phyloP scores from a whole-genome alignment of 176 grass and related monocot genomes.

The Aegilops speltoides region DNA sequence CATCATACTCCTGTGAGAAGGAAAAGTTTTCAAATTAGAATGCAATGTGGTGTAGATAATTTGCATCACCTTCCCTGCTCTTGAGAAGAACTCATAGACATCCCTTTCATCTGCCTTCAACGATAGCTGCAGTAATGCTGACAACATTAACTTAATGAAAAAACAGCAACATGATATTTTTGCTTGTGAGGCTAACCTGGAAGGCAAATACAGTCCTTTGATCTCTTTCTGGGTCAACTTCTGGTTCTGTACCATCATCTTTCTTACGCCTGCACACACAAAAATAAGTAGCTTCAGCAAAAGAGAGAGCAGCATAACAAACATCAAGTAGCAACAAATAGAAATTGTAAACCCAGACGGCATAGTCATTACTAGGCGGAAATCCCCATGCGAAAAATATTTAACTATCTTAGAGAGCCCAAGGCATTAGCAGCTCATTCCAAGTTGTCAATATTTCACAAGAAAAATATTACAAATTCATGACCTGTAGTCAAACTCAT shows the following conservation, averaged over 20 bases:
- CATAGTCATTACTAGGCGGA: not conserved
- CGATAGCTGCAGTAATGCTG: constrained; percentile 60
- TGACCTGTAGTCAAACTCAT: constrained; percentile 65
- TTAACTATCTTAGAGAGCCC: constrained; percentile 12
- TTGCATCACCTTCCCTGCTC: constrained; percentile 83
- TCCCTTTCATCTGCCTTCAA: constrained; percentile 96
- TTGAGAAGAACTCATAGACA: constrained; percentile 98
- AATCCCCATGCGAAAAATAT: not conserved
- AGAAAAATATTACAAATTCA: constrained; percentile 43
- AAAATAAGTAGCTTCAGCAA: not conserved
- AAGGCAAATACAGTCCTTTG: constrained; percentile 99
- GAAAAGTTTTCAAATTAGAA: not conserved
- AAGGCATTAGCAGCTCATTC: not conserved
- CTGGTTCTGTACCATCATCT: constrained; percentile 73
- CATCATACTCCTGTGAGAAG: not conserved
- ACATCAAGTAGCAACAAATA: constrained; percentile 4
- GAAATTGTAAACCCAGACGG: not conserved
- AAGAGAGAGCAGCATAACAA: constrained; percentile 3
- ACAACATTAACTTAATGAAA: constrained; percentile 30
- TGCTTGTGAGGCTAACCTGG: constrained; percentile 57
- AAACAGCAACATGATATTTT: constrained; percentile 2
- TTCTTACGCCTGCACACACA: constrained; percentile 65
- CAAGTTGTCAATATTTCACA: constrained; percentile 46
- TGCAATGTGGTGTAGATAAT: not conserved
- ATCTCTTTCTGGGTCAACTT: constrained; percentile 97